These are phyloP conservation scores for Naematelia encephala DNA, from an alignment of 768 basidiomycete genomes.

Conservation along the genomic window DNA sequence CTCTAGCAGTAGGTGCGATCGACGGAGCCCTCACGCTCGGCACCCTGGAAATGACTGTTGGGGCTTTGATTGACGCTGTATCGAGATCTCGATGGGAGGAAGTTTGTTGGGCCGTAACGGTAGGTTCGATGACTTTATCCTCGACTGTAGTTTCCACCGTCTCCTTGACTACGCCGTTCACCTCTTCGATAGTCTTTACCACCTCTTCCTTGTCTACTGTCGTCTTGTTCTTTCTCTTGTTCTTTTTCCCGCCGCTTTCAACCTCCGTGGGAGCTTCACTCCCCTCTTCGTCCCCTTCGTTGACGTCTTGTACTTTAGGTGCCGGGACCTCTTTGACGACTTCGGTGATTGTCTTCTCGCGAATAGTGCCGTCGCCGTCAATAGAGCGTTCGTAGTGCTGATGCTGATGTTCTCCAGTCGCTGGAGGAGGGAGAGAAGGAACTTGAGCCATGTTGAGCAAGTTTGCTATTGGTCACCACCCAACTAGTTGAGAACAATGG, in stretches of 20 bases:
- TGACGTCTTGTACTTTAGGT: background rate
- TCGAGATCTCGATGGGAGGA: slow-evolving; percentile 3
- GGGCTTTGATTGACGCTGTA: slow-evolving; percentile 3
- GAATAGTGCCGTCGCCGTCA: slow-evolving; percentile 6
- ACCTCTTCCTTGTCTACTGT: slow-evolving; percentile 5
- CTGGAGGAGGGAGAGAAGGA: background rate
- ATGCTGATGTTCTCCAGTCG: slow-evolving; percentile 25
- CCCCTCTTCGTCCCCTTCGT: background rate
- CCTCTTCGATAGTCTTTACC: slow-evolving; percentile 1
- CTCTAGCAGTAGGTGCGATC: background rate
- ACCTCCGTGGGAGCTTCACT: background rate
- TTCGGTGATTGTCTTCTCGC: slow-evolving; percentile 12
- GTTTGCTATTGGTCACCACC: background rate
- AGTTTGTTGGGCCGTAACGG: slow-evolving; percentile 5
- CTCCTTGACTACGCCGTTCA: slow-evolving; percentile 1
- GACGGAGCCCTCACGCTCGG: too few species aligned
- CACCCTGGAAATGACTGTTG: too few species aligned
- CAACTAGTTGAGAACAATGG: background rate
- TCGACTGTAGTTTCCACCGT: background rate
- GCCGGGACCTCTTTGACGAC: slow-evolving; percentile 7
- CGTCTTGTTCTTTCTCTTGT: slow-evolving; percentile 13
- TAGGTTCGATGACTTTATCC: slow-evolving; percentile 3
- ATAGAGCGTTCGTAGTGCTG: slow-evolving; percentile 35
- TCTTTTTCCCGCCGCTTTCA: slow-evolving; percentile 4
- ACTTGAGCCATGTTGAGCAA: background rate